Evolutionary conservation across 441 rosid genomes (phyloP), one percentile per base, ranked within the genome.

Genomic region (Brassica hybrid): DNA sequence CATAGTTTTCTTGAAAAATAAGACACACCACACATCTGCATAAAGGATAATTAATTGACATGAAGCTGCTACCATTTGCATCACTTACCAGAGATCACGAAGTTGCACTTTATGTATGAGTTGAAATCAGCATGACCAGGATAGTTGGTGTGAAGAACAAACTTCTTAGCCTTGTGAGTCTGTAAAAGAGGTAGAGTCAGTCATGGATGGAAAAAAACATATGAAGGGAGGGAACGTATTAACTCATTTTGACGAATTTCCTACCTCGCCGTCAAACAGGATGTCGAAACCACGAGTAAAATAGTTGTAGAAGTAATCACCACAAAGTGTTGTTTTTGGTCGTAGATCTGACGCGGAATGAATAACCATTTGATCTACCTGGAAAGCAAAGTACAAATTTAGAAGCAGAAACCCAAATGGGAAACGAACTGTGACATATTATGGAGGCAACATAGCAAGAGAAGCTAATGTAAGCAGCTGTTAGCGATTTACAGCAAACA

Each of bases 301-400:
- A 73, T 92, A 96, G 79, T 96, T 94, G 84, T 92, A 94, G 80
- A 96, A 96, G 85, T 96, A 96, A 84, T 96, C 99, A 36, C 94
- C 98, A 84, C 98, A 94, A 25, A 92, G 86, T 3, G 98, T 92
- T 69, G 96, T 89, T 64, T 90, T 84, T 13, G 98, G 99, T 18
- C 89, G 91, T 58, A 88, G 94, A 73, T 96, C 97, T 13, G 92
- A 89, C 7, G 96, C 92, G 45, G 98, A 96, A 78, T 96, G 99
- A 80, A 96, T 94, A 61, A 94, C 94, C 99, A 96, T 96, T 84
- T 96, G 98, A 84, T 92, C 99, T 13, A 96, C 97, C 98, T 96
- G 86, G 65, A 82, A 65, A 23, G 48, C 67, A 64, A 74, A 78
- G 64, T 25, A 60, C 3, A 71, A 17, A 1, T 16, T 65, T 7